Evolutionary conservation across 495 filamentous ascomycete species (phyloP).

Genomic region (Aspergillus biplanus): DNA sequence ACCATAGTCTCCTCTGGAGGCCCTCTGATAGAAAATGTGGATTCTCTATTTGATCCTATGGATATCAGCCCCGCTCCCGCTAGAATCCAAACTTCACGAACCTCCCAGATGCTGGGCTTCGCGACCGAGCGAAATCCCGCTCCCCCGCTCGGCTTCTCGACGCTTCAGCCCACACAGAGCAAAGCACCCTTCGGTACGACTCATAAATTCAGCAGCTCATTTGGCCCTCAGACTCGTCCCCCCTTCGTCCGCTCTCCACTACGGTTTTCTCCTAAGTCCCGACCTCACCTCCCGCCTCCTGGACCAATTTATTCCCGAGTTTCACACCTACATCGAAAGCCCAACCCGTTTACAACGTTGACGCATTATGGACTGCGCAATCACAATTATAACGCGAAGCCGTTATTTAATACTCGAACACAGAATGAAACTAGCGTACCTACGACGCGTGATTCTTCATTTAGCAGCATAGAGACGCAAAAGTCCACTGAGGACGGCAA

Average conservation of each 20-base stretch:
- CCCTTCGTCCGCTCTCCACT: constrained; percentile 7
- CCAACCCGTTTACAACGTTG: not conserved
- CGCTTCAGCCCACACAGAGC: not conserved
- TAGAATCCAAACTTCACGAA: not conserved
- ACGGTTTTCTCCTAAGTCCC: constrained; percentile 22
- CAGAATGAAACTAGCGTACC: not conserved
- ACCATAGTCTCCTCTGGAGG: constrained; percentile 13
- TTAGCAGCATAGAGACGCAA: constrained; percentile 17
- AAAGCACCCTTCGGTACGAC: not conserved
- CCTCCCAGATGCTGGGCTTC: not conserved
- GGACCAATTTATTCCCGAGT: not conserved
- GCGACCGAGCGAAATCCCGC: not conserved
- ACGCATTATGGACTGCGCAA: not conserved
- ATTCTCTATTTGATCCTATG: constrained; percentile 22
- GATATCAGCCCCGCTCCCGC: constrained; percentile 20
- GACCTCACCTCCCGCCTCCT: not conserved
- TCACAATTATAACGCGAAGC: constrained; percentile 3
- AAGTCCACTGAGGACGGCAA: constrained; percentile 18
- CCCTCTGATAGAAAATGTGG: not conserved
- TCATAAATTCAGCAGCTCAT: not conserved
- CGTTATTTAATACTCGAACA: not conserved
- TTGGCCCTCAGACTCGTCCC: constrained; percentile 2
- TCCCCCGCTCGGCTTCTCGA: not conserved
- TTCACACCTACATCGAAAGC: constrained; percentile 1
- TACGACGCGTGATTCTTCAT: constrained; percentile 20